Evolutionary conservation across 345 rosid species (phyloP), one percentile per base, ranked within the genome.

Genomic region (Eucalyptus shirleyi): DNA sequence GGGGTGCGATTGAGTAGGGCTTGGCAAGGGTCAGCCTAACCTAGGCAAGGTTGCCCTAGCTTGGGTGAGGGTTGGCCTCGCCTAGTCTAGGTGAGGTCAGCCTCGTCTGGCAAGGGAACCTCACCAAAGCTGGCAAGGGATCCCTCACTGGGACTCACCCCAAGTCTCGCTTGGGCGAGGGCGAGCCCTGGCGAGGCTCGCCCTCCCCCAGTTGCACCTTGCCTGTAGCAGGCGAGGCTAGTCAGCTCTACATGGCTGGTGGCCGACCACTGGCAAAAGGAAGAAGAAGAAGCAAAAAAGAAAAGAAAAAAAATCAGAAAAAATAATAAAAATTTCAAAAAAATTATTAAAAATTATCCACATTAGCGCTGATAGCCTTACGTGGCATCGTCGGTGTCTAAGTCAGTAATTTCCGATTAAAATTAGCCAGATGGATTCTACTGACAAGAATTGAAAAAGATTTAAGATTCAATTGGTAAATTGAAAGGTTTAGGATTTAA

Each of bases 321-420:
- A 53, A 51, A 13, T 4, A 50, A 50, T 49, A 16, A 50, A 6
- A 50, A 16, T 17, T 50, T 50, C 1, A 17, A 51, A 17, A 8
- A 51, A 53, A 1, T 19, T 53, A 53, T 53, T 53, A 19, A 53
- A 53, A 53, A 19, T 53, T 19, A 53, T 53, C 0, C 0, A 1
- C 5, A 0, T 53, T 1, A 8, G 0, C 5, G 0, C 0, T 9
- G 1, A 3, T 53, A 53, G 11, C 4, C 11, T 8, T 53, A 53
- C 1, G 11, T 53, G 59, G 5, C 24, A 53, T 2, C 2, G 0
- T 0, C 0, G 5, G 24, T 53, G 2, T 19, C 59, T 8, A 8
- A 53, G 59, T 53, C 10, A 19, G 5, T 0, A 4, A 53, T 53
- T 53, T 53, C n/a, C 5, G 1, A 5, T 53, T 11, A 53, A 53